Conservation (phyloP, 176 grass and related monocot genomes). For the Typha latifolia region DNA sequence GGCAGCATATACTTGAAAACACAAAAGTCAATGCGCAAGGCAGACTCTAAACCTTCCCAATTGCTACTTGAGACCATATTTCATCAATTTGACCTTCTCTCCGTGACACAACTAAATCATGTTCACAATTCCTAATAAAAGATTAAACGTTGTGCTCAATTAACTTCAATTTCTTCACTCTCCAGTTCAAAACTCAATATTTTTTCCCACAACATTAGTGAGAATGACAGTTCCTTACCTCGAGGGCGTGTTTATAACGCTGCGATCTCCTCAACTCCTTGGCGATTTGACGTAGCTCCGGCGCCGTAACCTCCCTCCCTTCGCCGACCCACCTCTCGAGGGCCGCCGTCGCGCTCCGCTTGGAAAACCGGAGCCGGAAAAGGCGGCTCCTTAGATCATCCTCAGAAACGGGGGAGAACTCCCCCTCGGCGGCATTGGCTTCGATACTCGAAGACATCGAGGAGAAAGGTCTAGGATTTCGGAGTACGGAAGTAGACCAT, state of each 20-base stretch:
- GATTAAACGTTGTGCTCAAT: too few species aligned
- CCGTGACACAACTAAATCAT: too few species aligned
- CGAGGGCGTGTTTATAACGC: conserved; percentile 81
- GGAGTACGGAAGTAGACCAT: neutral
- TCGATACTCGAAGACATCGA: conserved; percentile 2
- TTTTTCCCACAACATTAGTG: neutral
- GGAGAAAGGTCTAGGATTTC: conserved; percentile 6
- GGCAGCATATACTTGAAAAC: too few species aligned
- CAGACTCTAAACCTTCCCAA: too few species aligned
- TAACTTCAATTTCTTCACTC: neutral
- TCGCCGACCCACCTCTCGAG: conserved; percentile 55
- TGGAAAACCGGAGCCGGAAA: conserved; percentile 58
- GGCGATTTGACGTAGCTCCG: conserved; percentile 49
- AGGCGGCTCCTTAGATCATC: conserved; percentile 56
- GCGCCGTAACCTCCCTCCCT: conserved; percentile 32
- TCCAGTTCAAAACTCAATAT: conserved; percentile 18
- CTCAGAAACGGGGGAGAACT: neutral
- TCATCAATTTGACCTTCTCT: too few species aligned
- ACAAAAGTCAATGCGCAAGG: too few species aligned
- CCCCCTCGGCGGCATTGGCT: conserved; percentile 8
- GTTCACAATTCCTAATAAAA: too few species aligned
- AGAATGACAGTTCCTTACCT: conserved; percentile 30
- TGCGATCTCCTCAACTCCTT: conserved; percentile 47
- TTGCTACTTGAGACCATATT: too few species aligned
- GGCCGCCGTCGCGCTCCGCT: conserved; percentile 61